Percentiles rank a stretch among this genome's conserved stretches.
These are phyloP conservation scores for Polymyxa betae DNA, from an alignment of 208 protist genomes.

Conservation along the genomic window DNA sequence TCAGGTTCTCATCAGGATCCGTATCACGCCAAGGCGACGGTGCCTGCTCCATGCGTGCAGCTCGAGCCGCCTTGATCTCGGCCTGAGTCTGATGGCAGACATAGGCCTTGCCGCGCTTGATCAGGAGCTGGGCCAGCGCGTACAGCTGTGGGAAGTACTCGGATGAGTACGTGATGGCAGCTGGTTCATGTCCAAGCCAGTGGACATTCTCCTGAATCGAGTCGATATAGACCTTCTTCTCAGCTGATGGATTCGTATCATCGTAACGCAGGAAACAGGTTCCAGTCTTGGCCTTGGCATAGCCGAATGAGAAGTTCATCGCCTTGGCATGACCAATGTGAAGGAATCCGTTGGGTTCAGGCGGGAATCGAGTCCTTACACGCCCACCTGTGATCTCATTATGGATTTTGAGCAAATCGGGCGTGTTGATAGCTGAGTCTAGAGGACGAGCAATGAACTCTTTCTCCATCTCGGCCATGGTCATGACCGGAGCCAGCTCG, in stretches of 20 bases:
- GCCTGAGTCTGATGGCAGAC: slow-evolving; percentile 89
- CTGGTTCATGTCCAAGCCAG: slow-evolving; percentile 80
- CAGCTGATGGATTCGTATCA: slow-evolving; percentile 70
- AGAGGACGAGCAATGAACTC: slow-evolving; percentile 32
- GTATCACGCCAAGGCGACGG: slow-evolving; percentile 75
- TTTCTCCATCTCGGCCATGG: slow-evolving; percentile 26
- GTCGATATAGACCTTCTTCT: slow-evolving; percentile 94
- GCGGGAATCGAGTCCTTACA: slow-evolving; percentile 83
- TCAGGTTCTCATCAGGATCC: slow-evolving; percentile 76
- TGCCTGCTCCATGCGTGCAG: slow-evolving; percentile 49
- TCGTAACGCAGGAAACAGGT: slow-evolving; percentile 69
- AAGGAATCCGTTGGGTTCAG: slow-evolving; percentile 92
- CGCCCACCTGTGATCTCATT: slow-evolving; percentile 71
- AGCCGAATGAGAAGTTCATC: slow-evolving; percentile 97
- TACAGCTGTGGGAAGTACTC: slow-evolving; percentile 98
- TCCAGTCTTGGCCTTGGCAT: slow-evolving; percentile 56
- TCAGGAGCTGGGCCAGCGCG: slow-evolving; percentile 94
- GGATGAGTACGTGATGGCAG: slow-evolving; percentile 91
- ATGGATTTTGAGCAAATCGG: slow-evolving; percentile 70
- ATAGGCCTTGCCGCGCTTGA: slow-evolving; percentile 80
- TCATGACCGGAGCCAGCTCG: neutral
- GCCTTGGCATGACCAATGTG: slow-evolving; percentile 99
- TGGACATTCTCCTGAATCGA: slow-evolving; percentile 79
- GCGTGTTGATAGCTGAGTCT: slow-evolving; percentile 59
- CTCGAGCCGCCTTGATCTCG: slow-evolving; percentile 88